Evolutionary conservation across 495 filamentous ascomycete species (phyloP), one percentile per base, ranked within the genome.

Genomic region (Penicillium paxilli): DNA sequence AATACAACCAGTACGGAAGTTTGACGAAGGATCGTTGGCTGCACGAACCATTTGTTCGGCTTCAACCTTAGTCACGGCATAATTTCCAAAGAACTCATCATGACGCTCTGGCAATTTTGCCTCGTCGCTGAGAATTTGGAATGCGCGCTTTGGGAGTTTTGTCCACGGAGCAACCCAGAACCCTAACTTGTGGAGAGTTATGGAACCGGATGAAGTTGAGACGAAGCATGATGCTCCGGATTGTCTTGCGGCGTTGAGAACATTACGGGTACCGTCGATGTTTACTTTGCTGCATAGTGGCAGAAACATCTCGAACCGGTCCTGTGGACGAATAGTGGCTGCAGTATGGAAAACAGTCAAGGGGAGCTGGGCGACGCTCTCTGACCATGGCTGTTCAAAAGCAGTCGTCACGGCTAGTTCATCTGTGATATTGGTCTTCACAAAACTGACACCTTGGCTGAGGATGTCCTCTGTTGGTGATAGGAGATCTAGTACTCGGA

Each of bases 301-400:
- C 45, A 83, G 79, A 24, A 78, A 70, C 11, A 63, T 52, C 38
- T 64, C 53, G 50, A 70, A 69, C 12, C 83, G 80, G 30, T 84
- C 82, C 7, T 66, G 69, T 0, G 78, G 66, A 5, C 74, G 63
- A 44, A 86, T 81, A 5, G 71, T 58, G 0, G 80, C 81, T 14
- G 82, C 82, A 1, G 78, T 84, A 64, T 85, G 83, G 59, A 78
- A 84, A 21, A 84, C 80, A 10, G 81, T 83, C 19, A 85, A 59
- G 16, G 81, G 77, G 3, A 75, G 66, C 3, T 68, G 48, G 25
- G 77, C 65, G 3, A 80, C 75, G 1, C 65, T 59, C 7, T 54
- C 49, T 2, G 75, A 64, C 82, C 83, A 85, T 23, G 76, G 74
- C 45, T 77, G 69, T 12, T 71, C 59, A 48, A 84, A 84, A 8